Percentiles rank a stretch among this genome's conserved stretches.
These are phyloP conservation scores for Aspergillus saccharolyticus DNA, from an alignment of 495 filamentous ascomycete genomes.

Conservation along the genomic window DNA sequence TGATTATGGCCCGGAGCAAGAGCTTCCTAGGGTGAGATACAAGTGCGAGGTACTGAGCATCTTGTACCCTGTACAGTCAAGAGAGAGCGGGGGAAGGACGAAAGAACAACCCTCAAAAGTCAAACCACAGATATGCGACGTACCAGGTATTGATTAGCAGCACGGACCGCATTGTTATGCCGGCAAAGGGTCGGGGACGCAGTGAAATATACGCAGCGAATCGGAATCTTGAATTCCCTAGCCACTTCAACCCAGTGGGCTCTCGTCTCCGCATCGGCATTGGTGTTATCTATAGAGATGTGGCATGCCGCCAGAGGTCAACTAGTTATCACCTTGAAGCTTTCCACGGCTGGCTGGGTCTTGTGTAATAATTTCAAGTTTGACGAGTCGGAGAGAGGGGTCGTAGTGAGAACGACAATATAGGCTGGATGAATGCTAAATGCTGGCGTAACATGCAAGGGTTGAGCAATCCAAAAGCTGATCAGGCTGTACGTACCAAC, in stretches of 20 bases:
- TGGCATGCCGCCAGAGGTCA: neutral
- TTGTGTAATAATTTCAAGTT: neutral
- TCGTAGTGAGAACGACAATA: constrained; percentile 1
- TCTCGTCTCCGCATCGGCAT: constrained; percentile 71
- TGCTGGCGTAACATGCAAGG: constrained; percentile 14
- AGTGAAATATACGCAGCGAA: constrained; percentile 84
- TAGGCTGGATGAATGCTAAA: constrained; percentile 4
- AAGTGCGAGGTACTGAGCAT: too few species aligned
- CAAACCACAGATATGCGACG: neutral
- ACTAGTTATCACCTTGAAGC: neutral
- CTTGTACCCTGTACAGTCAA: too few species aligned
- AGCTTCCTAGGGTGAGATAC: too few species aligned
- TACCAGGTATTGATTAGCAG: constrained; percentile 53
- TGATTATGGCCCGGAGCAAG: too few species aligned
- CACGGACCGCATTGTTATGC: constrained; percentile 85
- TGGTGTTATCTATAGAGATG: constrained; percentile 74
- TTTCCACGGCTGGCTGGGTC: too few species aligned
- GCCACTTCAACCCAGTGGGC: constrained; percentile 71
- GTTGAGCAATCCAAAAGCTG: neutral
- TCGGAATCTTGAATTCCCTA: constrained; percentile 60
- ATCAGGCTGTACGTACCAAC: constrained; percentile 58
- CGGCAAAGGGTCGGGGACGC: constrained; percentile 66
- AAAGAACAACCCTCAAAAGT: neutral
- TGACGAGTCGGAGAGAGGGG: neutral
- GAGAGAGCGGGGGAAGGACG: neutral